These are phyloP conservation scores for Xylaria palmicola DNA, from an alignment of 495 filamentous ascomycete genomes.

Conservation along the genomic window DNA sequence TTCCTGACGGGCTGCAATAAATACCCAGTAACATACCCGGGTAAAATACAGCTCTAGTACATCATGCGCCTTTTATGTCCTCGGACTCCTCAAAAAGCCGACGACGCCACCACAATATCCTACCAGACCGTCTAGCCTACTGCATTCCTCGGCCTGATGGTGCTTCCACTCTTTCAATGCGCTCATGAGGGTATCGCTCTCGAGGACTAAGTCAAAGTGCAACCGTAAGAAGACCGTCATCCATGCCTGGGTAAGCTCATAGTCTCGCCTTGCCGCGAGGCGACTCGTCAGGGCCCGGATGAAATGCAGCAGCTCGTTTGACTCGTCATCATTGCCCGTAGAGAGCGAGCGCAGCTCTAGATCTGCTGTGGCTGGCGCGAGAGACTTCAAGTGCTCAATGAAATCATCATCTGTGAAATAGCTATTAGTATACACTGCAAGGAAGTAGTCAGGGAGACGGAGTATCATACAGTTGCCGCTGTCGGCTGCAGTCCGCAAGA, in stretches of 20 bases:
- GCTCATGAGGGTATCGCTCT: constrained; percentile 39
- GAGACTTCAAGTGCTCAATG: constrained; percentile 71
- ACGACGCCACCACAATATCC: constrained; percentile 87
- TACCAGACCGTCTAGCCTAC: constrained; percentile 70
- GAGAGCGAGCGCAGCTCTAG: constrained; percentile 82
- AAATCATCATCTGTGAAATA: constrained; percentile 54
- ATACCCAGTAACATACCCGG: too few relatives aligned
- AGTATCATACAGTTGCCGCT: constrained; percentile 51
- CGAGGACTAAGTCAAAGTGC: constrained; percentile 57
- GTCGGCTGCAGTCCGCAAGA: constrained; percentile 50
- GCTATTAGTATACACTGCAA: constrained; percentile 12
- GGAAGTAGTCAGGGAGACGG: constrained; percentile 1
- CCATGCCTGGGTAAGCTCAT: constrained; percentile 93
- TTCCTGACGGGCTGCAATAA: too few relatives aligned
- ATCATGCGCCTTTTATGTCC: constrained; percentile 43
- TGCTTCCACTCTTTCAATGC: constrained; percentile 63
- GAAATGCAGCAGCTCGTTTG: constrained; percentile 60
- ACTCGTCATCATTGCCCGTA: constrained; percentile 38
- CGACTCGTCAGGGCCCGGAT: constrained; percentile 70
- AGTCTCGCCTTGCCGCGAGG: constrained; percentile 68
- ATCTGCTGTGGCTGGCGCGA: constrained; percentile 80
- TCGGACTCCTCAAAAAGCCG: constrained; percentile 75
- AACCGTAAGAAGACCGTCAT: constrained; percentile 87
- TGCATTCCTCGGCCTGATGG: constrained; percentile 64
- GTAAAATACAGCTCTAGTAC: too few relatives aligned